These are phyloP conservation scores for Cyathus striatus DNA, from an alignment of 768 basidiomycete species.

Conservation along the genomic window DNA sequence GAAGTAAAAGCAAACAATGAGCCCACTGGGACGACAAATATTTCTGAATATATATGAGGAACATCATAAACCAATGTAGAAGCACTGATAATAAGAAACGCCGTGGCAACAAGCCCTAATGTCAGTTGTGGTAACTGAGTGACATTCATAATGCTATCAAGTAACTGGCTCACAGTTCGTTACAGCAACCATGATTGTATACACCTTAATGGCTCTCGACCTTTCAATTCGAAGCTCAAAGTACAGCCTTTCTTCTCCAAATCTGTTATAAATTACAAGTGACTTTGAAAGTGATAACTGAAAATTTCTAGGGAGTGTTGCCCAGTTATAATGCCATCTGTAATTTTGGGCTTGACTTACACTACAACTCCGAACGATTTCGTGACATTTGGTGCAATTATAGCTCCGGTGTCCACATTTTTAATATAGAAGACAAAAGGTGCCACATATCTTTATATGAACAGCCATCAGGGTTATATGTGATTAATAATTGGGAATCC, in stretches of 20 bases:
- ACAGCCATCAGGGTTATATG: not conserved
- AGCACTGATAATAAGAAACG: constrained; percentile 10
- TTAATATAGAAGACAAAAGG: not conserved
- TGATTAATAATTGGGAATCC: not conserved
- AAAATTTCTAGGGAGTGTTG: not conserved
- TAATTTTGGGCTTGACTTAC: not conserved
- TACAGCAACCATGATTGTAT: constrained; percentile 9
- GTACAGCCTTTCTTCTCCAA: not conserved
- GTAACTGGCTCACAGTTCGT: constrained; percentile 8
- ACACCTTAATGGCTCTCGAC: constrained; percentile 9
- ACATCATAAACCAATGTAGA: constrained; percentile 9
- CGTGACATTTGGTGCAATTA: not conserved
- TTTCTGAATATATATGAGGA: constrained; percentile 11
- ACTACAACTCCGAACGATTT: not conserved
- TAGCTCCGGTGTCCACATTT: not conserved
- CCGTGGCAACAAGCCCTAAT: constrained; percentile 11
- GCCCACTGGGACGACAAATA: constrained; percentile 16
- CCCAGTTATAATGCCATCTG: not conserved
- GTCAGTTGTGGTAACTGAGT: not conserved
- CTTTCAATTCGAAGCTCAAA: constrained; percentile 8
- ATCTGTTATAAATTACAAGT: not conserved
- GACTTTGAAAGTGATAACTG: not conserved
- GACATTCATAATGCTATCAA: not conserved
- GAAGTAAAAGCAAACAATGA: constrained; percentile 13
- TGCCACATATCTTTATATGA: not conserved